Base-by-base conservation (phyloP, 1,139 yeast species). In the Meyerozyma carpophila region DNA sequence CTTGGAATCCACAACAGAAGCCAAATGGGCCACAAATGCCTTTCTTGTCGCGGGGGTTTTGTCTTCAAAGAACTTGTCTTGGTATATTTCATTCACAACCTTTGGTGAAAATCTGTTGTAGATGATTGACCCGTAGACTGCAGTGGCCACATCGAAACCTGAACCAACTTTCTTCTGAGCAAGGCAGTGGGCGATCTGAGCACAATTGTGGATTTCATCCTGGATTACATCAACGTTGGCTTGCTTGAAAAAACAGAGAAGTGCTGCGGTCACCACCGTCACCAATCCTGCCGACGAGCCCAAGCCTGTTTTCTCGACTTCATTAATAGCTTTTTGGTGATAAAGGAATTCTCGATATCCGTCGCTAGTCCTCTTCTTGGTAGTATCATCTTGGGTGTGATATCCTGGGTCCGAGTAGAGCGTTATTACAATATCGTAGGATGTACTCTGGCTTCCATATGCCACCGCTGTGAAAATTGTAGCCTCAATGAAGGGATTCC, bases 281-380 rank as follows among this genome's bases (percentile, higher is more conserved):
- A 90, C 95, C 47, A 93, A 70, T 0, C 97, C 96, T 0, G 98
- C 98, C 21, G 97, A 90, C 11, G 96, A 90, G 0, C 98, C 98
- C 44, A 93, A 71, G 0, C 98, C 98, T 0, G 98, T 94, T 60
- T 93, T 93, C 8, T 96, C 82, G 4, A 91, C 96, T 26, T 84
- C 70, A 0, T 79, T 71, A 45, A 93, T 89, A 13, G 79, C 68
- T 31, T 61, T 51, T 0, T 61, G 45, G 59, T 93, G 97, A 59
- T 68, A 82, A 37, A 78, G 68, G 57, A 91, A 91, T 21, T 58
- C 49, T 39, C 66, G 71, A 3, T 54, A 45, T 0, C 69, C 67
- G 41, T 73, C 70, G 1, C 41, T 39, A 0, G 77, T 66, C 2
- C 41, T 41, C 48, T 63, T 68, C 0, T 45, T 45, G 0, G 40